phyloP scores from a whole-genome alignment of 768 basidiomycete species.

The Auriscalpium microsporum region DNA sequence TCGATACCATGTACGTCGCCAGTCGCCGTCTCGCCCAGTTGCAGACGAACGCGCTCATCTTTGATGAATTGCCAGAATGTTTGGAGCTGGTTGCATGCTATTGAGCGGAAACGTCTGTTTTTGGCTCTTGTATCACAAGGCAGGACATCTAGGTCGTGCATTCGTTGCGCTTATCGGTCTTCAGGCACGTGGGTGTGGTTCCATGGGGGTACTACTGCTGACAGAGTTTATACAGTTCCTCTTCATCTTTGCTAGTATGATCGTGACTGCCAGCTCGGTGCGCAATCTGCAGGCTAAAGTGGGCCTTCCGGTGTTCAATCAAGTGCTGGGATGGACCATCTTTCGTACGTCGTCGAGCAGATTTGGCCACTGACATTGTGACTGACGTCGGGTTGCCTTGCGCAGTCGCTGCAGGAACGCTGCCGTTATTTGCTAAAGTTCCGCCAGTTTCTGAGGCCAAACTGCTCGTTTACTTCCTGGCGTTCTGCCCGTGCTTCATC shows the following conservation, averaged over 20 bases:
- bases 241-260: conserved; percentile 39
- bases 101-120: background rate
- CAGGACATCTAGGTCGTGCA: too few relatives aligned
- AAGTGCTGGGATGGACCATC: conserved; percentile 54
- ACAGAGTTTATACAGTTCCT: conserved; percentile 26
- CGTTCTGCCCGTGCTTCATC: conserved; percentile 68
- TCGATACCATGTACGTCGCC: conserved; percentile 48
- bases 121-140: background rate
- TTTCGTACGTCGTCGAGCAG: conserved; percentile 39
- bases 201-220: too few relatives aligned
- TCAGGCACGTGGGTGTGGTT: background rate
- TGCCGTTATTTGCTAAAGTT: conserved; percentile 48
- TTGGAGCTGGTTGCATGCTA: background rate
- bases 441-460: conserved; percentile 34
- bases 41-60: background rate
- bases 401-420: conserved; percentile 40
- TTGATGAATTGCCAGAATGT: background rate
- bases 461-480: conserved; percentile 56
- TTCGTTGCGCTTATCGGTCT: background rate
- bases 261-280: conserved; percentile 51
- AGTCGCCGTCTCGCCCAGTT: too few relatives aligned
- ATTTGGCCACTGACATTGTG: background rate
- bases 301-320: conserved; percentile 56
- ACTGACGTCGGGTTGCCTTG: background rate
- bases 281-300: conserved; percentile 51